Evolutionary conservation across 371 early-diverging fungal genomes (phyloP), one percentile per base, ranked within the genome.

Genomic region (Mucor piriformis): DNA sequence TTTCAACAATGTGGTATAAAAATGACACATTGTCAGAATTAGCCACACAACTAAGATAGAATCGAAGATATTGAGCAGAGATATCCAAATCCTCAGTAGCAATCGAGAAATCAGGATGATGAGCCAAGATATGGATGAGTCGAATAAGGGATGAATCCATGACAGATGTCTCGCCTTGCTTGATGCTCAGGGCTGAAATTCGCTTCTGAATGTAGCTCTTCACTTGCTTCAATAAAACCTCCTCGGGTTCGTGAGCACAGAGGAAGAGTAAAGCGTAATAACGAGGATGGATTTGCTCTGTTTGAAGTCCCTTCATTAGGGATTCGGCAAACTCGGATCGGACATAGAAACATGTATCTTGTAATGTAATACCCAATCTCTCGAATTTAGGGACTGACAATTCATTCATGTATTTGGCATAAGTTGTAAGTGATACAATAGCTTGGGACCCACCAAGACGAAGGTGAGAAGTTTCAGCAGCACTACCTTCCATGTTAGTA

Each of bases 171-270:
- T 66, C 63, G 7, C 38, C 57, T 35, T 35, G 47, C 27, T 53
- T 57, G 5, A 49, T 18, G 13, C 64, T 27, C 15, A 54, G 40
- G 27, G 64, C 46, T 0, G 61, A 25, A 20, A 68, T 24, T 37
- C 75, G 51, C 38, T 69, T 71, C 51, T 72, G 61, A 64, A 79
- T 52, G 67, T 74, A 71, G 43, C 61, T 57, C 53, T 67, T 66
- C 33, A 71, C 54, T 48, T 72, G 74, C 18, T 74, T 72, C 49
- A 81, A 66, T 48, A 96, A 79, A 0, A 75, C 80, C 0, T 56
- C 50, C 61, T 94, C 95, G 0, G 94, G 93, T 48, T 98, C 98
- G 63, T 92, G 89, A 0, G 96, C 97, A 3, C 85, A 88, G 23
- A 95, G 67, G 59, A 92, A 83, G 43, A 96, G 64, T 2, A 89